Evolutionary conservation across 176 grass and related monocot species (phyloP), one percentile per base, ranked within the genome.

Genomic region (Saccharum spontaneum): DNA sequence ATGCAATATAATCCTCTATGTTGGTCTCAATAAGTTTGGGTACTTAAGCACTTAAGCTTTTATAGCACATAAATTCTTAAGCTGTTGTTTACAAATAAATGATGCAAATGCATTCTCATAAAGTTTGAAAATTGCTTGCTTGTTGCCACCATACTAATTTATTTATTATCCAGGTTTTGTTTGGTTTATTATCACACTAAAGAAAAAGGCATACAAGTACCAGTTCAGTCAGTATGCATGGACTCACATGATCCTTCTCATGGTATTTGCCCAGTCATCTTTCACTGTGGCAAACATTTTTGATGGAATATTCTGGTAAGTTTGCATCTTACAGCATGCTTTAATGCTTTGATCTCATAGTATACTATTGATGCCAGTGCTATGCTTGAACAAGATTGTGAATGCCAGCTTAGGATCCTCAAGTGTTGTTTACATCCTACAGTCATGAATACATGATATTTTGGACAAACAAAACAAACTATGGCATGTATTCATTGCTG

Each of bases 281-380:
- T 97, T 97, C 67, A 97, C 94, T 41, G 94, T 97, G 40, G 94
- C 94, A 78, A 97, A 97, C 80, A 97, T 97, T 84, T 97, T 86
- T 7, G 94, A 97, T 82, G 94, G 94, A 67, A 97, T 97, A 67
- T 97, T 94, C 76, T 97, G 94, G 94, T 97, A 94, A 90, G 20
- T 75, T 64, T 77, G 10, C 38, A 41, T 48, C 46, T 37, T 44
- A 23, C 11, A 68, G 23, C 33, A 71, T 63, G 45, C 43, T 40
- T 13, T 80, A 41, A 70, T 60, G 11, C 2, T 66, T 80, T 74
- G 44, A 17, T 67, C 24, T 16, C 18, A 86, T 52, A 24, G 55
- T 28, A 59, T 41, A 59, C 34, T 59, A 31, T 40, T 3, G 43
- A 41, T 86, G 14, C 10, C 2, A 23, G 49, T 31, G 33, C 33